A percentile compares a stretch with the other conserved stretches of the same genome.
Conservation (phyloP, 208 protist genomes). For the Leishmania martiniquensis region DNA sequence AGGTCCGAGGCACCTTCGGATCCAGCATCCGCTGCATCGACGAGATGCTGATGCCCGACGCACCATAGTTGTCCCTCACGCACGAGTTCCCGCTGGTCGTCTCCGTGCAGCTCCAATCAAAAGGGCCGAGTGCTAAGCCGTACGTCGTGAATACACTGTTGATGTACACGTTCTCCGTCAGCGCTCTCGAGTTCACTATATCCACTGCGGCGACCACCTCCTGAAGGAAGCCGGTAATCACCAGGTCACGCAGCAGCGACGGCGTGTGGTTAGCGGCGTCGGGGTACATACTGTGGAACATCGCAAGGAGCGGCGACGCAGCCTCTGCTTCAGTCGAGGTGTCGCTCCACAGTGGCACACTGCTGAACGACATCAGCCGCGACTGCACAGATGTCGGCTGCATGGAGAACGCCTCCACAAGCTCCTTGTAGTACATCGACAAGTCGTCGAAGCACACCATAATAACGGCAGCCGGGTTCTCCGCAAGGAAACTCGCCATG, state of each 20-base stretch:
- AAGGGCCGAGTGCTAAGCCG: background rate
- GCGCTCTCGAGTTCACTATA: slow-evolving; percentile 11
- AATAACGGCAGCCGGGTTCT: slow-evolving; percentile 17
- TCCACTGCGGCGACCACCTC: slow-evolving; percentile 13
- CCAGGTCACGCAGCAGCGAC: background rate
- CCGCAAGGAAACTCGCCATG: slow-evolving; percentile 25
- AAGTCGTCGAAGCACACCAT: slow-evolving; percentile 44
- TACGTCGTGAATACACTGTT: background rate
- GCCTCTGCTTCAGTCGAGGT: slow-evolving; percentile 13
- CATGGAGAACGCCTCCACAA: slow-evolving; percentile 17
- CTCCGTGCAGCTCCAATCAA: background rate
- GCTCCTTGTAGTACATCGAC: slow-evolving; percentile 28
- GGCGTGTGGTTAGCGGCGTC: background rate
- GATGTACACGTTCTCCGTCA: slow-evolving; percentile 13
- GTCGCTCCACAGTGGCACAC: slow-evolving; percentile 50
- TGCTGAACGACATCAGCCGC: slow-evolving; percentile 40
- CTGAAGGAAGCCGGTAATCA: slow-evolving; percentile 10
- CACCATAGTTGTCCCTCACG: slow-evolving; percentile 49
- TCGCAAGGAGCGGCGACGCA: slow-evolving; percentile 6
- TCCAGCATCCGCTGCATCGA: slow-evolving; percentile 33
- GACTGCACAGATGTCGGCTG: slow-evolving; percentile 11
- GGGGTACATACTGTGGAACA: slow-evolving; percentile 24
- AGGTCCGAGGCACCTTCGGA: too few species aligned
- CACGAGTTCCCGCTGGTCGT: slow-evolving; percentile 2
- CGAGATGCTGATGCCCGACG: slow-evolving; percentile 31